Evolutionary conservation across 768 basidiomycete species (phyloP).

Genomic region (Galerina marginata): DNA sequence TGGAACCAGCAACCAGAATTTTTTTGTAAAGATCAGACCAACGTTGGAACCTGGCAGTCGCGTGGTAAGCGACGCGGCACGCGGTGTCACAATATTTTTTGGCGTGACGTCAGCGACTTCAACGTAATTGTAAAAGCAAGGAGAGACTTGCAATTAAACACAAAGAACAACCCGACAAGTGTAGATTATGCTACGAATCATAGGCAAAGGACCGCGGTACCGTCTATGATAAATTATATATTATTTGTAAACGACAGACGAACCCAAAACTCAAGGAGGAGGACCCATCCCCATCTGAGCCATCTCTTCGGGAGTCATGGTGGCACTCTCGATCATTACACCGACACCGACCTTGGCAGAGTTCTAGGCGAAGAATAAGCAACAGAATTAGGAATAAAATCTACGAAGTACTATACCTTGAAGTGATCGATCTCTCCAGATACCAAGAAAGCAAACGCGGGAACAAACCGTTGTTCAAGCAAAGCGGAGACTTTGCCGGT

Average conservation of each 20-base stretch:
- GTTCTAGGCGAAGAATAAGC: slow-evolving; percentile 56
- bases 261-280: slow-evolving; percentile 41
- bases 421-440: slow-evolving; percentile 98
- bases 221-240: slow-evolving; percentile 27
- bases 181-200: slow-evolving; percentile 18
- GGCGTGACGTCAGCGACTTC: no score
- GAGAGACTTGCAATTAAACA: no score
- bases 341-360: slow-evolving; percentile 94
- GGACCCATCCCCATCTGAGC: slow-evolving; percentile 58
- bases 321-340: slow-evolving; percentile 94
- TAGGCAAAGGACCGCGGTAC: slow-evolving; percentile 6
- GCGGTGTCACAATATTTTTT: no score
- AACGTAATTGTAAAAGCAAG: no score
- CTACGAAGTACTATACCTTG: slow-evolving; percentile 62
- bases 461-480: slow-evolving; percentile 95
- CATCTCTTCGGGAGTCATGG: slow-evolving; percentile 79
- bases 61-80: no score
- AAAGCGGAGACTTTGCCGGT: slow-evolving; percentile 94
- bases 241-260: slow-evolving; percentile 7
- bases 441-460: slow-evolving; percentile 92
- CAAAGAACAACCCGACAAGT: slow-evolving; percentile 1
- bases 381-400: slow-evolving; percentile 7
- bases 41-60: neutral
- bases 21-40: neutral
- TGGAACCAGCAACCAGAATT: neutral